Conservation (phyloP, 2,329 filamentous ascomycete species). For the Nannizziopsis barbatae region DNA sequence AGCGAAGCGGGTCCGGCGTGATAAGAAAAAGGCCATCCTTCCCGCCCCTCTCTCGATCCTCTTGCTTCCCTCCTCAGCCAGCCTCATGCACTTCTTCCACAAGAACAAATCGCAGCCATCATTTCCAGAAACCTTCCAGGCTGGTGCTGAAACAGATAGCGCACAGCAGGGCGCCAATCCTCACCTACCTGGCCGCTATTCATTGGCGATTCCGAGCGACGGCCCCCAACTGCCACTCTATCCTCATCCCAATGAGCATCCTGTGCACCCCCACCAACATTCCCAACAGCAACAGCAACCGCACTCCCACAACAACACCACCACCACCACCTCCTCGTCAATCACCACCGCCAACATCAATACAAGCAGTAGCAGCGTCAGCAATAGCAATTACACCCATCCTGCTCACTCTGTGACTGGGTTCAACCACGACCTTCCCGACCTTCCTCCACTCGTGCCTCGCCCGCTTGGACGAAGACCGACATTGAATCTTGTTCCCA, state of each 20-base stretch:
- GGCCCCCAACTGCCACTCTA: background rate
- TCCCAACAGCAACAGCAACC: too few relatives aligned
- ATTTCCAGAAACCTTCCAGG: slow-evolving; percentile 13
- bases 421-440: slow-evolving; percentile 2
- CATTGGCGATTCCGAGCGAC: slow-evolving; percentile 5
- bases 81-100: slow-evolving; percentile 17
- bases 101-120: slow-evolving; percentile 19
- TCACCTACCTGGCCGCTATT: slow-evolving; percentile 6
- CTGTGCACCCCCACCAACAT: slow-evolving; percentile 5
- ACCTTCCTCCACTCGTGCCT: slow-evolving; percentile 3
- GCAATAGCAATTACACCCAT: slow-evolving; percentile 11
- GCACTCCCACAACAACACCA: too few relatives aligned
- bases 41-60: background rate
- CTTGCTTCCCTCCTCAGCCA: slow-evolving; percentile 5
- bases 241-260: slow-evolving; percentile 4
- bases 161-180: slow-evolving; percentile 1
- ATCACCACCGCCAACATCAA: too few relatives aligned
- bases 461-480: slow-evolving; percentile 1
- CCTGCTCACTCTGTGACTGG: slow-evolving; percentile 10
- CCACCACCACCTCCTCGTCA: too few relatives aligned
- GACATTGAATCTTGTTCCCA: slow-evolving; percentile 13
- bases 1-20: background rate
- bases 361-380: slow-evolving; percentile 10
- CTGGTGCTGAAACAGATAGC: slow-evolving; percentile 4
- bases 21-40: slow-evolving; percentile 7